Base-by-base conservation (phyloP, 306 rosid species). In the Prunus kanzakura region DNA sequence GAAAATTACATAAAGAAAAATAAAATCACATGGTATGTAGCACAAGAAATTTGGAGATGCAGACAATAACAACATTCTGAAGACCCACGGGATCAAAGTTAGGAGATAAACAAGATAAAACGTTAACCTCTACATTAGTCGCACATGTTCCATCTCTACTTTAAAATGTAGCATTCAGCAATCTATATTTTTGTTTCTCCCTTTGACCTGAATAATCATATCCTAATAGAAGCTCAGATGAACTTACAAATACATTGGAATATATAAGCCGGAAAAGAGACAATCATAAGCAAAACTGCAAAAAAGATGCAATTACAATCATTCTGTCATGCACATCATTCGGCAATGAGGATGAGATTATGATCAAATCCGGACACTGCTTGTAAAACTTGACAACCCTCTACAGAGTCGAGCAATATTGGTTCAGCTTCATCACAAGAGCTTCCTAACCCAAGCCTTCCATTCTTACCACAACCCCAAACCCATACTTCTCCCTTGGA, bases 401-500 rank as follows among this genome's bases (percentile, higher is more conserved):
- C 91, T 3, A 95, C 79, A 69, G 75, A 79, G 57, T 89, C 89
- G 8, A 95, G 88, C 61, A 74, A 73, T 80, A 82, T 73, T 18
- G 97, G 98, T 82, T 89, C 96, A 64, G 50, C 67, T 82, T 94
- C 92, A 54, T 94, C 92, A 46, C 56, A 67, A 57, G 97, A 92
- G 81, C 96, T 89, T 65, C 87, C 93, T 35, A 87, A 80, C 51
- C 97, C 98, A 69, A 95, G 93, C 64, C 98, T 89, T 58, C 97
- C 98, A 74, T 85, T 89, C 84, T 70, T 90, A 52, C 97, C 98
- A 54, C 92, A 88, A 20, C 98, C 98, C 98, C 97, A 95, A 14
- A 84, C 92, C 93, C 95, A 92, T 63, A 91, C 75, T 71, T 95
- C 95, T 71, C 93, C 93, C 38, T 81, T 82, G 12, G 90, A 84